Evolutionary conservation across 768 basidiomycete species (phyloP).

Genomic region (Mycena chlorophos): DNA sequence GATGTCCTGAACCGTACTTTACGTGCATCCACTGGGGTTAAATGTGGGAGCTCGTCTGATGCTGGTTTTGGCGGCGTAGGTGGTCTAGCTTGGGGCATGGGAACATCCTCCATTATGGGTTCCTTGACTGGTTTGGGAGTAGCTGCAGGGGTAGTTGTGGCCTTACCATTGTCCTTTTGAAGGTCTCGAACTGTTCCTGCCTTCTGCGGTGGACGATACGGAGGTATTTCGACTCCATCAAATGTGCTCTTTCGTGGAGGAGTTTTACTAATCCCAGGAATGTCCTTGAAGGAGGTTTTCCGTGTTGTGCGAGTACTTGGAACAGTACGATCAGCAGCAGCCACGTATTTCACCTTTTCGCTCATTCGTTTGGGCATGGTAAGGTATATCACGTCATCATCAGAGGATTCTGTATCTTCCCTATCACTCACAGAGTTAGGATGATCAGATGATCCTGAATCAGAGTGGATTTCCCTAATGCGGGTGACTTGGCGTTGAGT

Average conservation of each 20-base stretch:
- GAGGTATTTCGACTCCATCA: conserved; percentile 7
- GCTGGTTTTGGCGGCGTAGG: not conserved
- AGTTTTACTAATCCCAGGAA: not conserved
- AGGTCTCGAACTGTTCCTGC: not conserved
- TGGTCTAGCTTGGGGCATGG: not conserved
- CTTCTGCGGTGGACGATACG: not conserved
- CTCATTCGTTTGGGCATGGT: not conserved
- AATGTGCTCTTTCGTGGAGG: not conserved
- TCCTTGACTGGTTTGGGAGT: not conserved
- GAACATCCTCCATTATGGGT: not conserved
- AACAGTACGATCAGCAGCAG: not conserved
- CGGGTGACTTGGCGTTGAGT: too few species aligned
- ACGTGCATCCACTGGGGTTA: not conserved
- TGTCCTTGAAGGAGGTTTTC: not conserved
- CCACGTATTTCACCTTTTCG: not conserved
- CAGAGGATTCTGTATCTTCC: too few species aligned
- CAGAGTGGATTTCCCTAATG: too few species aligned
- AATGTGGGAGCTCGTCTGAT: not conserved
- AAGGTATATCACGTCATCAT: not conserved
- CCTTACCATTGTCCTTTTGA: not conserved
- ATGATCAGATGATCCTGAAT: too few species aligned
- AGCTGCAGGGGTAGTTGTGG: not conserved
- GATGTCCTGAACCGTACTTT: not conserved
- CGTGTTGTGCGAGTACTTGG: not conserved
- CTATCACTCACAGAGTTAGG: too few species aligned